Evolutionary conservation across 2,329 filamentous ascomycete genomes (phyloP).

Genomic region (Exophiala viscosa): DNA sequence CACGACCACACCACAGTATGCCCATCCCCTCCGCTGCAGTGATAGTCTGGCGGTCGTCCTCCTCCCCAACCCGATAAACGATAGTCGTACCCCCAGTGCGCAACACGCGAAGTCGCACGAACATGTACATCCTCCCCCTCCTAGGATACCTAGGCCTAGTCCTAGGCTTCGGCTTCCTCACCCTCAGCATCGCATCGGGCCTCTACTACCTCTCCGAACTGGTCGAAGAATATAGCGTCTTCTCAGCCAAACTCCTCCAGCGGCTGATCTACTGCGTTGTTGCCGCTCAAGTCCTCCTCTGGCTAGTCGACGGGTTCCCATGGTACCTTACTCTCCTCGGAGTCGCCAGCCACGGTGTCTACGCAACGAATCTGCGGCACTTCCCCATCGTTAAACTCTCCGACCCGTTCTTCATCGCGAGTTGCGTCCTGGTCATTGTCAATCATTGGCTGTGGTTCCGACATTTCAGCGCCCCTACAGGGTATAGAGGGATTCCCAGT

Average conservation of each 20-base stretch:
- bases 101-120: constrained; percentile 30
- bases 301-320: constrained; percentile 81
- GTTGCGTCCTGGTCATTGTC: constrained; percentile 76
- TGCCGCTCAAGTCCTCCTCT: constrained; percentile 67
- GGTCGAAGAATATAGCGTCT: constrained; percentile 93
- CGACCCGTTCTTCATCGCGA: constrained; percentile 80
- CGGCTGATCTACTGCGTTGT: constrained; percentile 82
- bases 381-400: constrained; percentile 78
- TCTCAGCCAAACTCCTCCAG: constrained; percentile 81
- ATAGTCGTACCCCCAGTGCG: not conserved
- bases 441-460: constrained; percentile 97
- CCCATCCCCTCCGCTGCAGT: not conserved
- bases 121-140: constrained; percentile 97
- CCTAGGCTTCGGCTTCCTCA: constrained; percentile 89
- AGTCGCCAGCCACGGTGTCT: constrained; percentile 76
- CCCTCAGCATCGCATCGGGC: constrained; percentile 95
- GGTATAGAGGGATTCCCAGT: constrained; percentile 45
- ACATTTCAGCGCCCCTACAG: constrained; percentile 68
- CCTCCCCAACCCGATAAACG: not conserved
- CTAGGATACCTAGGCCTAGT: constrained; percentile 84
- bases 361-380: constrained; percentile 77
- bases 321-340: constrained; percentile 69
- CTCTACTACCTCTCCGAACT: constrained; percentile 98
- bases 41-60: not conserved
- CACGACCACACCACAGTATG: not conserved